Conservation (phyloP, 2,329 filamentous ascomycete genomes). For the Paracamarosporium sp. region DNA sequence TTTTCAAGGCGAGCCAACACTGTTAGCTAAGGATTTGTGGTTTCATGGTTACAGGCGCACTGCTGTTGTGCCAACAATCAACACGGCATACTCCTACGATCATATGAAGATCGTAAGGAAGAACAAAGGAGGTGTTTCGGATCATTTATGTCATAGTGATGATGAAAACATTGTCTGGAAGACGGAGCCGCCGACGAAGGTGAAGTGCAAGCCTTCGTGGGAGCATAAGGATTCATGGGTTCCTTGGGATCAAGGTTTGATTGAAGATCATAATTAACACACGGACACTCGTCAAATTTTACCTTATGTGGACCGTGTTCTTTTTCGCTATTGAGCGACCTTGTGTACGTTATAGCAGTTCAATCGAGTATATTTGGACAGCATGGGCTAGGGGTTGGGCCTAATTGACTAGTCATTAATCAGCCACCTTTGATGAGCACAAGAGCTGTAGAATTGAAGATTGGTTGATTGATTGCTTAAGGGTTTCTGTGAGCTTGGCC, state of each 20-base stretch:
- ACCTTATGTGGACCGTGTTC: not conserved
- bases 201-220: constrained; percentile 56
- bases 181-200: constrained; percentile 51
- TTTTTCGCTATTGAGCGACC: too few species aligned
- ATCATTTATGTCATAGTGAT: constrained; percentile 41
- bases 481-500: too few species aligned
- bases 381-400: too few species aligned
- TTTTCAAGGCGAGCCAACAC: not conserved
- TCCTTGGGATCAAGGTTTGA: constrained; percentile 3
- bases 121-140: constrained; percentile 57
- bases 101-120: constrained; percentile 56
- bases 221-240: not conserved
- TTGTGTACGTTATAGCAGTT: too few species aligned
- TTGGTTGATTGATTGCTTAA: too few species aligned
- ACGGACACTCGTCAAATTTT: not conserved
- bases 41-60: not conserved
- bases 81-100: constrained; percentile 50
- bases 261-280: not conserved
- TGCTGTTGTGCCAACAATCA: not conserved
- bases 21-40: constrained; percentile 2
- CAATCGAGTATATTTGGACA: too few species aligned
- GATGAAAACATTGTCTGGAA: constrained; percentile 53
- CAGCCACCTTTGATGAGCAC: too few species aligned
- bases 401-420: too few species aligned
- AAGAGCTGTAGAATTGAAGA: too few species aligned